phyloP scores from a whole-genome alignment of 371 early-diverging fungal species.

The Batkoa obscura region DNA sequence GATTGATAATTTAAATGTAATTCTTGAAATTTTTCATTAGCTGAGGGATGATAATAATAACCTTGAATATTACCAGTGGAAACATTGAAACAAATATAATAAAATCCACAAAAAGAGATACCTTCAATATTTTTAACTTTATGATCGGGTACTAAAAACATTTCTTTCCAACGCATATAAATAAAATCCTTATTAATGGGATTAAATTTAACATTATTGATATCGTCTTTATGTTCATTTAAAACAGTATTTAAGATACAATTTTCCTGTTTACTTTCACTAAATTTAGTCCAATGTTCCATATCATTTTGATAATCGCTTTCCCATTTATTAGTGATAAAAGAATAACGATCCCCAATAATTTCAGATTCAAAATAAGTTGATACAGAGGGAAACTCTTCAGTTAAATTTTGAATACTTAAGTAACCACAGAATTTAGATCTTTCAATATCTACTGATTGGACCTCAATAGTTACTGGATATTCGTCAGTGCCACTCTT shows the following conservation, averaged over 20 bases:
- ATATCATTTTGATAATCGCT: constrained; percentile 51
- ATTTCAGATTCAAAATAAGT: constrained; percentile 75
- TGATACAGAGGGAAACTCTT: constrained; percentile 54
- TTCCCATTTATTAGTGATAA: constrained; percentile 73
- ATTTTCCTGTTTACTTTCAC: no score
- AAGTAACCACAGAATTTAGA: constrained; percentile 62
- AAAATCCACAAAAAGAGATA: neutral
- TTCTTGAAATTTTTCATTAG: no score
- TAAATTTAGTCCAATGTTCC: constrained; percentile 38
- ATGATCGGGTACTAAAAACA: constrained; percentile 89
- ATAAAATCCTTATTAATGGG: constrained; percentile 18
- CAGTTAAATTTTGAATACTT: constrained; percentile 57
- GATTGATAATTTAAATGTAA: no score
- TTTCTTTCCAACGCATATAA: constrained; percentile 96
- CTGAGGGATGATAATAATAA: no score
- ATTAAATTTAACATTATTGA: no score
- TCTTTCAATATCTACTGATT: constrained; percentile 57
- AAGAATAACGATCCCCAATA: constrained; percentile 55
- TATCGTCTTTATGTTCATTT: no score
- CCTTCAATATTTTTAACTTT: constrained; percentile 63
- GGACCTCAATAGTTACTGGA: neutral
- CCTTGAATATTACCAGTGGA: no score
- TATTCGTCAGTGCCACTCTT: neutral
- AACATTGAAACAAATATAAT: no score
- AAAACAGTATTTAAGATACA: no score